Evolutionary conservation across 148 eudicot genomes (phyloP), one percentile per base, ranked within the genome.

Genomic region (Rhododendron griersonianum): DNA sequence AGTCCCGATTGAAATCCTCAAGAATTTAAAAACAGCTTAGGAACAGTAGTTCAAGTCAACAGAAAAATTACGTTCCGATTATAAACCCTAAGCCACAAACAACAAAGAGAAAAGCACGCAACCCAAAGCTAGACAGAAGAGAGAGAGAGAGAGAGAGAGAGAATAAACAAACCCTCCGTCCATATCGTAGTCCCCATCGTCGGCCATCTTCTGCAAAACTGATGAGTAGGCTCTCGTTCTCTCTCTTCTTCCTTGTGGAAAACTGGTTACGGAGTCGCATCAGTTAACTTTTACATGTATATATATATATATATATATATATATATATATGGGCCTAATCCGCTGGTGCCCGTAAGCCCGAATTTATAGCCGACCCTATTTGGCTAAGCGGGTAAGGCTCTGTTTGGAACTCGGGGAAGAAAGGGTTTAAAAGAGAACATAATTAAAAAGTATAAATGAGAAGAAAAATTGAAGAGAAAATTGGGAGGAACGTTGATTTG

Each of bases 161-260:
- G 0, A 7, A 50, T 51, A 14, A 8, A 48, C 87, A 73, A 50
- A 86, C 87, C 84, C 87, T 50, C 81, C 87, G 87, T 86, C 87
- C 84, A 86, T 86, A 14, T 86, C 87, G 47, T 23, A 86, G 41
- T 86, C 84, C 23, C 76, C 76, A 33, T 86, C 87, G 77, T 86
- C 87, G 53, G 87, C 87, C 87, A 86, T 81, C 41, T 65, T 16
- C 37, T 65, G 53, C 73, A 11, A 82, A 59, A n/a, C 39, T 3
- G 85, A 51, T 7, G 85, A 14, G 28, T 41, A 18, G 63, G 63
- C 63, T 57, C 63, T 69, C 35, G 25, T 69, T 69, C 35, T 61
- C 21, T 61, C 7, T 1, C 16, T 65, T 23, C 33, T 23, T 9
- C 14, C 11, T 23, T 65, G 5, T 53, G 5, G 2, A 47, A 47